These are phyloP conservation scores for Penicillium hordei DNA, from an alignment of 2,329 filamentous ascomycete species.

Conservation along the genomic window DNA sequence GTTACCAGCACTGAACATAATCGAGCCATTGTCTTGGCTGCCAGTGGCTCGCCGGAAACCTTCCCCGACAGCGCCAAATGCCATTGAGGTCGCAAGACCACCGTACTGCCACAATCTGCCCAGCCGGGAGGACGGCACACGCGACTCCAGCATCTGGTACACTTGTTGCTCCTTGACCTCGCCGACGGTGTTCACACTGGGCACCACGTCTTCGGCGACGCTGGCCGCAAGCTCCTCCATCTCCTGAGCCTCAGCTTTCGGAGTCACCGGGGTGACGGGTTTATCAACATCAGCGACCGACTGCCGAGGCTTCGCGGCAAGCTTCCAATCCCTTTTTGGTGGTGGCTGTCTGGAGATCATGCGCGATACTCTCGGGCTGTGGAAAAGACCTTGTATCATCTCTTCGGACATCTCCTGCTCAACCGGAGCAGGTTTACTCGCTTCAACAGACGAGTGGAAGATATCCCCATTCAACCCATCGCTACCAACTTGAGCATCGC, in stretches of 20 bases:
- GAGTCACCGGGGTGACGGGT: neutral
- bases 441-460: slow-evolving; percentile 45
- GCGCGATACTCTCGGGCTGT: slow-evolving; percentile 58
- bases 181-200: slow-evolving; percentile 15
- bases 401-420: slow-evolving; percentile 56
- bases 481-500: slow-evolving; percentile 46
- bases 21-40: slow-evolving; percentile 64
- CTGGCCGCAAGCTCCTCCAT: slow-evolving; percentile 50
- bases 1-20: slow-evolving; percentile 84
- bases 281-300: neutral
- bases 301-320: slow-evolving; percentile 1
- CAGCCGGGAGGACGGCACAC: slow-evolving; percentile 82
- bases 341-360: slow-evolving; percentile 52
- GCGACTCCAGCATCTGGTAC: slow-evolving; percentile 81
- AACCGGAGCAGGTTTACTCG: slow-evolving; percentile 30
- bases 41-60: slow-evolving; percentile 77
- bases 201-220: slow-evolving; percentile 44
- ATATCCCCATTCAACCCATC: slow-evolving; percentile 57
- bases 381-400: slow-evolving; percentile 62
- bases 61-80: slow-evolving; percentile 86
- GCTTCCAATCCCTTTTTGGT: slow-evolving; percentile 19
- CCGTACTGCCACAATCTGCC: slow-evolving; percentile 93
- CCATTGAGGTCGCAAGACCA: slow-evolving; percentile 90
- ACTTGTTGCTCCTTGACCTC: slow-evolving; percentile 33
- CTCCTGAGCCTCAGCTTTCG: slow-evolving; percentile 35